A percentile compares a stretch with the other conserved stretches of the same genome.
These are phyloP conservation scores for Pseudohyphozyma bogoriensis DNA, from an alignment of 768 basidiomycete genomes.

Conservation along the genomic window DNA sequence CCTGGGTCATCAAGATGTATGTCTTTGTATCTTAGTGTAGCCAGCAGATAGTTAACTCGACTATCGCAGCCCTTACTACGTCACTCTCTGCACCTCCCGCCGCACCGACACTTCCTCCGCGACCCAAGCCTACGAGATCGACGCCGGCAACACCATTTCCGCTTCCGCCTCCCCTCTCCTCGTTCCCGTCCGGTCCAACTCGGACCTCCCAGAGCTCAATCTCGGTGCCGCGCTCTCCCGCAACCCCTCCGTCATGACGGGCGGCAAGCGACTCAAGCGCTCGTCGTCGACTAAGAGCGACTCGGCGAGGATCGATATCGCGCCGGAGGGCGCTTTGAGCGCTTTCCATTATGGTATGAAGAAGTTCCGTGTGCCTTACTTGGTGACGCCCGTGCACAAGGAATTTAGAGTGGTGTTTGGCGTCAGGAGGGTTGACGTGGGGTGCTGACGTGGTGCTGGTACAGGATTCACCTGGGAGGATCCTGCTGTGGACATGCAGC, in stretches of 20 bases:
- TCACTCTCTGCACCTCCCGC: slow-evolving; percentile 63
- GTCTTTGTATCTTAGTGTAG: slow-evolving; percentile 25
- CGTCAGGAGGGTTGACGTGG: no score
- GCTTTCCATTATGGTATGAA: slow-evolving; percentile 56
- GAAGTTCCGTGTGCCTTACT: slow-evolving; percentile 20
- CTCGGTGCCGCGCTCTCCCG: slow-evolving; percentile 31
- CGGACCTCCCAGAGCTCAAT: slow-evolving; percentile 29
- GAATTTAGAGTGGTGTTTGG: slow-evolving; percentile 45
- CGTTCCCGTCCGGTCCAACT: slow-evolving; percentile 41
- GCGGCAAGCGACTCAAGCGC: slow-evolving; percentile 1
- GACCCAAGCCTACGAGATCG: slow-evolving; percentile 53
- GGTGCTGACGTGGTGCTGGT: no score
- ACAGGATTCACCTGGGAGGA: slow-evolving; percentile 51
- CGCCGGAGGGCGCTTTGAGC: slow-evolving; percentile 45
- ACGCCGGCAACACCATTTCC: slow-evolving; percentile 48
- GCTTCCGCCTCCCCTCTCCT: slow-evolving; percentile 34
- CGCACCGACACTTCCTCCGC: slow-evolving; percentile 50
- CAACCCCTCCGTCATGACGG: not conserved
- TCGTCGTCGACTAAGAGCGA: slow-evolving; percentile 17
- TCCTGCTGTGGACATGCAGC: slow-evolving; percentile 60
- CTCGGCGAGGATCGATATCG: slow-evolving; percentile 43
- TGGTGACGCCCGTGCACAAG: slow-evolving; percentile 50
- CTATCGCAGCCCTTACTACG: slow-evolving; percentile 52
- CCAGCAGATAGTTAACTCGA: slow-evolving; percentile 7
- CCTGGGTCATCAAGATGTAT: slow-evolving; percentile 56